Percentiles rank a stretch among this genome's conserved stretches.
phyloP scores from a whole-genome alignment of 768 basidiomycete genomes.

The Hericium rajendrae region DNA sequence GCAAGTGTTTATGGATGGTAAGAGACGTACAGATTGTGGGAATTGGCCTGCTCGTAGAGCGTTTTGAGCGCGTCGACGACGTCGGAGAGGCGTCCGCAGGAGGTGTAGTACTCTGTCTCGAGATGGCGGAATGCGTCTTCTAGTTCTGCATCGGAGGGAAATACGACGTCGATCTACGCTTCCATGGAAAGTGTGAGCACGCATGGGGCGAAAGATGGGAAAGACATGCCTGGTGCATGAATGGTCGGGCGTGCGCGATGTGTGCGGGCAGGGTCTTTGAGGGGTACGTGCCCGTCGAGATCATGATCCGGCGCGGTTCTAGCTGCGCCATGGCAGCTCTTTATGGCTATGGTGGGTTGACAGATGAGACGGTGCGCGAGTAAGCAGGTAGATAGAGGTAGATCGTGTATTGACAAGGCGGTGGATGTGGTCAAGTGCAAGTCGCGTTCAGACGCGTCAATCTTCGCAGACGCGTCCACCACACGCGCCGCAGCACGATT shows the following conservation, averaged over 20 bases:
- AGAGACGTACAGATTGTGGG: conserved; percentile 17
- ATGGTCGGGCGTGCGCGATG: conserved; percentile 1
- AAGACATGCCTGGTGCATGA: conserved; percentile 12
- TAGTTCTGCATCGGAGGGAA: conserved; percentile 35
- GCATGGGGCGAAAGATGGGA: not conserved
- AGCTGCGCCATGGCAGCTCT: not conserved
- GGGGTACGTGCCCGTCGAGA: conserved; percentile 10
- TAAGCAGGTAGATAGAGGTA: not conserved
- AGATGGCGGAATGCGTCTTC: conserved; percentile 32
- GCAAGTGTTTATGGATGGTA: too few relatives aligned
- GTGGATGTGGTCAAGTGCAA: not conserved
- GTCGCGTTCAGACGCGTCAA: not conserved
- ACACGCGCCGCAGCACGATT: not conserved
- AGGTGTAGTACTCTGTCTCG: conserved; percentile 35
- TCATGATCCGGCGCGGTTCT: conserved; percentile 7
- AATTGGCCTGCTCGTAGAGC: conserved; percentile 17
- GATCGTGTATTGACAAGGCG: not conserved
- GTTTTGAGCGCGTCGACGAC: conserved; percentile 29
- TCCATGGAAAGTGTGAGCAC: not conserved
- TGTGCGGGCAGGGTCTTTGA: not conserved
- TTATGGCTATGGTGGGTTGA: not conserved
- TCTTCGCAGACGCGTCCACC: not conserved
- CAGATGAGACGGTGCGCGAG: not conserved
- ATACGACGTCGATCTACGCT: conserved; percentile 51
- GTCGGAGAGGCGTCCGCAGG: conserved; percentile 32